These are phyloP conservation scores for Leccinum pellstonianum DNA, from an alignment of 768 basidiomycete species.

Conservation along the genomic window DNA sequence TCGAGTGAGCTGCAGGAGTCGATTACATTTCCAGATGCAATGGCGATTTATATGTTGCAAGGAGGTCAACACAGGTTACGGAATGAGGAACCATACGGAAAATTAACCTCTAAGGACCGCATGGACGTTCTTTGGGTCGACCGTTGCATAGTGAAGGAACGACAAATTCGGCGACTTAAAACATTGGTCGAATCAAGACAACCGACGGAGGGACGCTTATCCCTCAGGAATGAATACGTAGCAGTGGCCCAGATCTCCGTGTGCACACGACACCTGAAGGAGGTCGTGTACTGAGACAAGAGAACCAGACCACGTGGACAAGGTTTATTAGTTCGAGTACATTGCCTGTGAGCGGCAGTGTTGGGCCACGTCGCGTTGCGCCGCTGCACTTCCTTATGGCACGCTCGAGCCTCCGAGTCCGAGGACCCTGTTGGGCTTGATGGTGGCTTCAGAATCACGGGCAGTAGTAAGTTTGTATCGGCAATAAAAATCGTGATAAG, in stretches of 20 bases:
- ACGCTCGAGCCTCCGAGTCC: neutral
- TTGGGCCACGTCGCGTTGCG: neutral
- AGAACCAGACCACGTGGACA: neutral
- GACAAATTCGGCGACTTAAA: neutral
- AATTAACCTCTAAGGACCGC: neutral
- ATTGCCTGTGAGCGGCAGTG: neutral
- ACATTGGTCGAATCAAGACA: neutral
- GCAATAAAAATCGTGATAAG: neutral
- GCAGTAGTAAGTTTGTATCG: neutral
- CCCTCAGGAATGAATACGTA: neutral
- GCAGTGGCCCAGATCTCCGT: neutral
- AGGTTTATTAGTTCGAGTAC: neutral
- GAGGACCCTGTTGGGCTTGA: neutral
- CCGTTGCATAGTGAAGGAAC: neutral
- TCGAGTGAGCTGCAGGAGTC: constrained; percentile 1
- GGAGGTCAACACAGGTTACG: neutral
- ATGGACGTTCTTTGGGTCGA: neutral
- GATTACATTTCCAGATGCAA: neutral
- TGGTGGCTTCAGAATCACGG: neutral
- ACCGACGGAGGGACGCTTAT: neutral
- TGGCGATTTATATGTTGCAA: constrained; percentile 16
- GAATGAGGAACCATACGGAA: neutral
- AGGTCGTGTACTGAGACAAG: neutral
- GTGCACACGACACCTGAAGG: neutral
- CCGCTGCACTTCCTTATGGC: neutral